phyloP scores from a whole-genome alignment of 768 basidiomycete species.

The Boletellus ananiceps region DNA sequence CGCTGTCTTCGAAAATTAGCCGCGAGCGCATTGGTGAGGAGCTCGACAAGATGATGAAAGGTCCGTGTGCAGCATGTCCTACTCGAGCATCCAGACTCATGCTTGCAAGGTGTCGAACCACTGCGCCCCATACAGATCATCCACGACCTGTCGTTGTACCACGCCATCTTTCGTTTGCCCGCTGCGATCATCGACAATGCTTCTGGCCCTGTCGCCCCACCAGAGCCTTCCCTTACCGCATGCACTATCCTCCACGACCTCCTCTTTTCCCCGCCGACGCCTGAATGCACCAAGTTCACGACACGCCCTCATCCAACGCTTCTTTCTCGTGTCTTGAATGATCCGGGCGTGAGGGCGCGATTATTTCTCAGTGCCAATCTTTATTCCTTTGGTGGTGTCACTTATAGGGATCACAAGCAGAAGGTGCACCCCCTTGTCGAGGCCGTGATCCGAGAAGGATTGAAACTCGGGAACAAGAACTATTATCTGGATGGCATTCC shows the following conservation, averaged over 20 bases:
- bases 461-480: slow-evolving; percentile 78
- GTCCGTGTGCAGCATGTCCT: slow-evolving; percentile 34
- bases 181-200: slow-evolving; percentile 38
- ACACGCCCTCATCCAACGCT: slow-evolving; percentile 35
- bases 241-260: slow-evolving; percentile 56
- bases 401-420: slow-evolving; percentile 61
- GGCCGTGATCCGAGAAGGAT: slow-evolving; percentile 71
- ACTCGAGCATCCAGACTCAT: slow-evolving; percentile 2
- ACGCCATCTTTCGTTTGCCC: slow-evolving; percentile 60
- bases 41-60: slow-evolving; percentile 89
- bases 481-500: slow-evolving; percentile 77
- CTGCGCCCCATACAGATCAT: slow-evolving; percentile 73
- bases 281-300: slow-evolving; percentile 10
- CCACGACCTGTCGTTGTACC: slow-evolving; percentile 63
- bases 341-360: slow-evolving; percentile 41
- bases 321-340: slow-evolving; percentile 29
- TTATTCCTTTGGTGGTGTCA: slow-evolving; percentile 62
- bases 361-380: slow-evolving; percentile 78
- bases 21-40: slow-evolving; percentile 92
- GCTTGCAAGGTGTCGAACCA: slow-evolving; percentile 64
- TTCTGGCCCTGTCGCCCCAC: slow-evolving; percentile 39
- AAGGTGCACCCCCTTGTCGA: slow-evolving; percentile 56
- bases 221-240: slow-evolving; percentile 47
- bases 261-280: slow-evolving; percentile 25
- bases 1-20: slow-evolving; percentile 74